Evolutionary conservation across 2,329 filamentous ascomycete species (phyloP).

Genomic region (Penicillium glabrum): DNA sequence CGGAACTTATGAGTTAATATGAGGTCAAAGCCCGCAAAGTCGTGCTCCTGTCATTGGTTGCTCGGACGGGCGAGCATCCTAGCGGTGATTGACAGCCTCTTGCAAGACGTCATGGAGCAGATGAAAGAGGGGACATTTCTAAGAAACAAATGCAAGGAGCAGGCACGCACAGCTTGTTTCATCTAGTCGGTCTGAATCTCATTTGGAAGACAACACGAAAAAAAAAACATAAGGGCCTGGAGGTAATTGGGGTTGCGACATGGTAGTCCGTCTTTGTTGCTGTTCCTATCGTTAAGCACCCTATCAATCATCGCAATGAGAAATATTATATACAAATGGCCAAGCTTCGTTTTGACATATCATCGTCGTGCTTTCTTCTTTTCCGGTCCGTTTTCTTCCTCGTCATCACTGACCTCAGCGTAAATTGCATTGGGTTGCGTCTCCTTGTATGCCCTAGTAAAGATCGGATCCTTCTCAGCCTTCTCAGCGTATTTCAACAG

Average conservation of each 20-base stretch:
- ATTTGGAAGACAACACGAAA: not conserved
- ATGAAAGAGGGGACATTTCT: constrained; percentile 15
- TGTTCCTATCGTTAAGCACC: not conserved
- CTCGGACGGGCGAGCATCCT: not conserved
- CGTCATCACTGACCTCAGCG: constrained; percentile 82
- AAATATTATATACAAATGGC: constrained; percentile 2
- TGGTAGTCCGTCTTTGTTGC: not conserved
- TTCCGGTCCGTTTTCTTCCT: constrained; percentile 58
- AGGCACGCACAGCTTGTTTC: constrained; percentile 1
- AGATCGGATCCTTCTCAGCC: constrained; percentile 88
- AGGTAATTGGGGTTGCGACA: not conserved
- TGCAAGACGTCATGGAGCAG: constrained; percentile 17
- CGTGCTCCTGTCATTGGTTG: constrained; percentile 10
- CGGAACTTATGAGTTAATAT: not conserved
- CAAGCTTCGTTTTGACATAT: constrained; percentile 2
- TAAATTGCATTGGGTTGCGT: constrained; percentile 94
- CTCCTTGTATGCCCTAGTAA: constrained; percentile 88
- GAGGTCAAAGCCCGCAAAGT: constrained; percentile 13
- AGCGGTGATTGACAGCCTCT: constrained; percentile 10
- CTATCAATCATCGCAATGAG: not conserved
- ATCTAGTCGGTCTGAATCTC: not conserved
- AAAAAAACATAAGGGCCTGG: not conserved
- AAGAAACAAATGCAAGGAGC: constrained; percentile 11
- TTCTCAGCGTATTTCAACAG: constrained; percentile 93
- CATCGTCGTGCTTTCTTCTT: constrained; percentile 32